Base-by-base conservation (phyloP, 208 protist genomes). In the Crithidia brevicula region DNA sequence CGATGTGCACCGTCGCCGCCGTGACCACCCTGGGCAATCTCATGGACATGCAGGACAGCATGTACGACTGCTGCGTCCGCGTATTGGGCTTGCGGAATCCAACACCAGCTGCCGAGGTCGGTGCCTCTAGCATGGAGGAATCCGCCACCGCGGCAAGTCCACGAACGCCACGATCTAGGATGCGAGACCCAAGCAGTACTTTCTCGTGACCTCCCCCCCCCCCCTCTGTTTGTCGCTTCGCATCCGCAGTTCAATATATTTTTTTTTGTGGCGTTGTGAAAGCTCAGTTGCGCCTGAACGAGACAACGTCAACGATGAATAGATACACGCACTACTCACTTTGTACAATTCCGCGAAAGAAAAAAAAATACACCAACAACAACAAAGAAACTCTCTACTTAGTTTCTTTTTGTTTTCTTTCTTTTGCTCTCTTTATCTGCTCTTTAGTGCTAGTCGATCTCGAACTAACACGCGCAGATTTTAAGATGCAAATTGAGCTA, bases 1-100 rank as follows among this genome's bases (percentile, higher is more conserved):
- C 23, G 8, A 75, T 90, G n/a, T 79, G 83, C 13, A 57, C 78
- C 3, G 77, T 76, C 23, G 67, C 81, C 18, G 77, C 77, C 3
- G 89, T 87, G 57, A 80, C 73, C 18, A 76, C 86, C 25, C 68
- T 96, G 5, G 91, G 91, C 6, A 70, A 64, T 22, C 65, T 96
- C 23, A 92, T 93, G 84, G 91, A 93, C 64, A 73, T 87, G 74
- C 74, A 90, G 49, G 88, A 92, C 47, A 79, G 72, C 23, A 62
- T 93, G 54, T 93, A 96, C 63, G 68, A 83, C 33, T 60, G 38
- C 3, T 64, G 82, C 16, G 66, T 91, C 50, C 85, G 86, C 6
- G 43, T 91, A 13, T 58, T 93, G 11, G 87, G 87, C 11, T 27
- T 86, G 20, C 58, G 71, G 16, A 82, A 90, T 27, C 78, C 85